phyloP scores from a whole-genome alignment of 768 basidiomycete species.

The Naganishia friedmannii region DNA sequence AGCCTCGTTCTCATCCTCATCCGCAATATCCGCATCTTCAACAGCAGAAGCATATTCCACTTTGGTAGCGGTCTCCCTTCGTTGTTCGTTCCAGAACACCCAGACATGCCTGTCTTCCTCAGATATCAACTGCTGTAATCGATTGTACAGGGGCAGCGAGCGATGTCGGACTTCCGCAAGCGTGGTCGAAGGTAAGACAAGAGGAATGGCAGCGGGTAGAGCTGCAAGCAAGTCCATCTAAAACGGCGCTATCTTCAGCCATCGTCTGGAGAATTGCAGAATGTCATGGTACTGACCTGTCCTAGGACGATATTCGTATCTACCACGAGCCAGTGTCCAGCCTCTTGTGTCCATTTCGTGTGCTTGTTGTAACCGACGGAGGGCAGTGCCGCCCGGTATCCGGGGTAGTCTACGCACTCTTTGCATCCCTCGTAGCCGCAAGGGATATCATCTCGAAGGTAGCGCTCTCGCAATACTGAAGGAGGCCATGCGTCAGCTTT shows the following conservation, averaged over 20 bases:
- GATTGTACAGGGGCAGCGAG: conserved; percentile 85
- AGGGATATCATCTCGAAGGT: conserved; percentile 83
- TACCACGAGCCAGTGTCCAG: conserved; percentile 72
- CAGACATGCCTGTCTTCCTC: conserved; percentile 60
- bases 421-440: conserved; percentile 75
- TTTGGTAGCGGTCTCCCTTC: conserved; percentile 47
- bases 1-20: conserved; percentile 56
- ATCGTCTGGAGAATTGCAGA: neutral
- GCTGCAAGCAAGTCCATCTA: conserved; percentile 95
- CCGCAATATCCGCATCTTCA: conserved; percentile 12
- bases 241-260: conserved; percentile 32
- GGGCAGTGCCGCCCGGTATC: conserved; percentile 59
- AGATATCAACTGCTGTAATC: conserved; percentile 76
- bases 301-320: conserved; percentile 94
- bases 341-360: conserved; percentile 48
- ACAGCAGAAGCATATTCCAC: conserved; percentile 8
- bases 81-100: conserved; percentile 63
- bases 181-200: conserved; percentile 90
- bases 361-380: conserved; percentile 62
- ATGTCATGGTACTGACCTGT: conserved; percentile 60
- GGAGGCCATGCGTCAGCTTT: neutral
- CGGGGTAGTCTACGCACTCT: conserved; percentile 58
- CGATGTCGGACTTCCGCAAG: conserved; percentile 94
- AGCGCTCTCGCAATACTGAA: conserved; percentile 84
- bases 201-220: conserved; percentile 67